Evolutionary conservation across 208 protist genomes (phyloP).

Genomic region (Wallacemonas sp.): DNA sequence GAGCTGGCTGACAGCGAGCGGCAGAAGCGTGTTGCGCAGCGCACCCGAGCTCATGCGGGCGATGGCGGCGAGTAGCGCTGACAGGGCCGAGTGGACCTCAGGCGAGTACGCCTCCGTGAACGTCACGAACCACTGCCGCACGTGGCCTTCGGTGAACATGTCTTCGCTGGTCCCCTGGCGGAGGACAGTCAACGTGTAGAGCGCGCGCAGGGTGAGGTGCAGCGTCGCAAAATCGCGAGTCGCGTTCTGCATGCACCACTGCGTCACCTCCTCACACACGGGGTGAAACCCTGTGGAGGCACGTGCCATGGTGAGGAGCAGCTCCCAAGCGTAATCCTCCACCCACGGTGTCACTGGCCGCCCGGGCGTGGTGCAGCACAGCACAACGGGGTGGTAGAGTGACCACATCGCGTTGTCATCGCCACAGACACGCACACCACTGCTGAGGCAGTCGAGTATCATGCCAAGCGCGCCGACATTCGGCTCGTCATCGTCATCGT

Average conservation of each 20-base stretch:
- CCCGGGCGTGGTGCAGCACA: conserved; percentile 53
- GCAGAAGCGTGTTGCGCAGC: conserved; percentile 25
- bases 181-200: conserved; percentile 54
- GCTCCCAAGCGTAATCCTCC: conserved; percentile 82
- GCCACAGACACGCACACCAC: conserved; percentile 30
- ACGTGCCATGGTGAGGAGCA: conserved; percentile 57
- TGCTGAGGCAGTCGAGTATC: conserved; percentile 63
- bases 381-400: conserved; percentile 44
- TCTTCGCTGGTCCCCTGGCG: conserved; percentile 27
- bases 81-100: conserved; percentile 31
- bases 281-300: conserved; percentile 24
- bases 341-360: conserved; percentile 50
- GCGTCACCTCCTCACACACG: conserved; percentile 31
- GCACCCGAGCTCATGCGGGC: conserved; percentile 21
- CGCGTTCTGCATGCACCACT: conserved; percentile 48
- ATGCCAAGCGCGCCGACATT: conserved; percentile 40
- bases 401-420: conserved; percentile 47
- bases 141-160: conserved; percentile 17
- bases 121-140: conserved; percentile 32
- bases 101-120: conserved; percentile 29
- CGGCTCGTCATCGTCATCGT: conserved; percentile 25
- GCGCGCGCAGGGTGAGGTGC: conserved; percentile 42
- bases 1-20: conserved; percentile 17
- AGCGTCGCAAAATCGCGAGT: conserved; percentile 54
- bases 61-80: conserved; percentile 33